These are phyloP conservation scores for Balakata baccata DNA, from an alignment of 345 rosid species.

Conservation along the genomic window DNA sequence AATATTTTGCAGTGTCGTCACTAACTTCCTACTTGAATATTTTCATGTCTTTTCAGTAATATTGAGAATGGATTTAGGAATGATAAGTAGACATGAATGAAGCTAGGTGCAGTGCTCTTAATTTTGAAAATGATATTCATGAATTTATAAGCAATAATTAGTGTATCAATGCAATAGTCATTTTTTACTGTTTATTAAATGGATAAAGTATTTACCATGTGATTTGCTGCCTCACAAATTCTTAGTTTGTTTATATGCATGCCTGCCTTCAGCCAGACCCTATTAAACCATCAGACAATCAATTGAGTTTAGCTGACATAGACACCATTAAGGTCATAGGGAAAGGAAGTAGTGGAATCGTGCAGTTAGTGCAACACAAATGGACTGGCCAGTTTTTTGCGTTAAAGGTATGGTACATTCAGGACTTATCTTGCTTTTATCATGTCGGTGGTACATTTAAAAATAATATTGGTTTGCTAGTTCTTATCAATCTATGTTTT, in stretches of 20 bases:
- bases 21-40: not conserved
- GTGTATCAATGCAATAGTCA: not conserved
- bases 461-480: not conserved
- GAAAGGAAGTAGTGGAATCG: conserved; percentile 93
- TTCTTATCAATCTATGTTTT: not conserved
- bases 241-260: not conserved
- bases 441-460: not conserved
- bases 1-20: not conserved
- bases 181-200: not conserved
- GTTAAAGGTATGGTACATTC: conserved; percentile 57
- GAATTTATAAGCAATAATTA: not conserved
- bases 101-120: not conserved
- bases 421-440: not conserved
- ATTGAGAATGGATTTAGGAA: not conserved
- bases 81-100: not conserved
- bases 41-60: not conserved
- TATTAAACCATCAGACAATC: conserved; percentile 56
- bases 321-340: conserved; percentile 94
- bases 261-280: conserved; percentile 11
- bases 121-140: not conserved
- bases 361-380: conserved; percentile 89
- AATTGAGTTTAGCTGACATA: conserved; percentile 78
- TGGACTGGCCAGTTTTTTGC: conserved; percentile 87
- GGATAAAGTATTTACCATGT: not conserved
- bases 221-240: not conserved